Evolutionary conservation across 148 eudicot species (phyloP).

Genomic region (Arctostaphylos glauca): DNA sequence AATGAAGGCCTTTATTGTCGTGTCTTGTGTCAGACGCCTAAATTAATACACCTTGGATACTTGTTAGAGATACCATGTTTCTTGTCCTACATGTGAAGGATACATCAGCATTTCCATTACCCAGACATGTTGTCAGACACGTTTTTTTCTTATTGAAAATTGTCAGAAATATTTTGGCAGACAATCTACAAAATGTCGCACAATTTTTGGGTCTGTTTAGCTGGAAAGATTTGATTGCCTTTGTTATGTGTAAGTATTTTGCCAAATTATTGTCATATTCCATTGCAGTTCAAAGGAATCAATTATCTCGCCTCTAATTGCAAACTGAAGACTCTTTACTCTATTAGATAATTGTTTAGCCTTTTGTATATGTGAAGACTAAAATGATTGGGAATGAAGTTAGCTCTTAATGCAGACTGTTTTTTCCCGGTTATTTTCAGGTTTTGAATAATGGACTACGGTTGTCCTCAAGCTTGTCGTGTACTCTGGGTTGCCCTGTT

Average conservation of each 20-base stretch:
- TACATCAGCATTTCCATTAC: neutral
- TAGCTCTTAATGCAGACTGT: neutral
- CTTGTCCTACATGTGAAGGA: neutral
- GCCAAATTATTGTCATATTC: neutral
- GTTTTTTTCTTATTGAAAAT: neutral
- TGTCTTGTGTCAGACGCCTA: too few species aligned
- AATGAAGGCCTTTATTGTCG: too few species aligned
- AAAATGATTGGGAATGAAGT: neutral
- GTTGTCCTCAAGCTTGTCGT: conserved; percentile 65
- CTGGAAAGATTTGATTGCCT: neutral
- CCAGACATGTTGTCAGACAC: neutral
- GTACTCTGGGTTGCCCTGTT: conserved; percentile 65
- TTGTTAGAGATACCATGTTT: neutral
- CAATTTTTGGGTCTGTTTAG: neutral
- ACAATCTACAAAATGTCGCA: neutral
- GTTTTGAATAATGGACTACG: conserved; percentile 63
- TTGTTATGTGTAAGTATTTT: neutral
- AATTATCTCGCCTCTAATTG: neutral
- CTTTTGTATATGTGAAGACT: neutral
- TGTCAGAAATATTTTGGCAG: neutral
- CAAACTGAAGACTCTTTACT: neutral
- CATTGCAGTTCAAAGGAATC: neutral
- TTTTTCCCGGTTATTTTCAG: conserved; percentile 32
- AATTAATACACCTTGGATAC: neutral
- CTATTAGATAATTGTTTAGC: neutral